Percentiles rank a stretch among this genome's conserved stretches.
These are phyloP conservation scores for Ustilago tritici DNA, from an alignment of 1,284 basidiomycete species.

Conservation along the genomic window DNA sequence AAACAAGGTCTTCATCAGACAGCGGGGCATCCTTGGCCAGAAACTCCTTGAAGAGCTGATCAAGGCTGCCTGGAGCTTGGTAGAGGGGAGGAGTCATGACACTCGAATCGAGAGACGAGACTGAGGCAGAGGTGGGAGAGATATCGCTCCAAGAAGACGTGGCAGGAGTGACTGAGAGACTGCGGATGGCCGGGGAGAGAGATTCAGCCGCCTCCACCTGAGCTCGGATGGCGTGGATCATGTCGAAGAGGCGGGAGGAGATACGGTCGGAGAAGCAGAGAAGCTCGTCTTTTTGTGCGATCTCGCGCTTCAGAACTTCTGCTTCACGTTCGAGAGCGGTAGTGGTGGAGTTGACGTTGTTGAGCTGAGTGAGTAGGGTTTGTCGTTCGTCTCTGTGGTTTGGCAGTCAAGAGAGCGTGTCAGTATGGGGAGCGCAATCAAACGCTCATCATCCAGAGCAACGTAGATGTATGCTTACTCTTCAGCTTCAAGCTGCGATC, in stretches of 20 bases:
- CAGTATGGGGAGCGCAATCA: background rate
- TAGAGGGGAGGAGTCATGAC: background rate
- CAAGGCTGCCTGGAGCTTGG: background rate
- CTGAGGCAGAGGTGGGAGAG: background rate
- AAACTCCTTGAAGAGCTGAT: constrained; percentile 17
- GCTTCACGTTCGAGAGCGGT: constrained; percentile 10
- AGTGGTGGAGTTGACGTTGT: constrained; percentile 5
- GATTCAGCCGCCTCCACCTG: constrained; percentile 34
- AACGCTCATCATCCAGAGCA: background rate
- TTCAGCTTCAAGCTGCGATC: constrained; percentile 11
- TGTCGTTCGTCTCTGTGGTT: constrained; percentile 13
- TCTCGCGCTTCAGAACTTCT: constrained; percentile 11
- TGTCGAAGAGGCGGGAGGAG: constrained; percentile 25
- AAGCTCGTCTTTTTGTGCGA: constrained; percentile 32
- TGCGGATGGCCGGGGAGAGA: constrained; percentile 37
- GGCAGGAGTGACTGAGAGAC: constrained; percentile 8
- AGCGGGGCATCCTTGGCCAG: constrained; percentile 17
- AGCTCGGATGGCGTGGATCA: constrained; percentile 22
- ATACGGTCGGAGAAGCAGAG: constrained; percentile 38
- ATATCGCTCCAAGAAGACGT: constrained; percentile 1
- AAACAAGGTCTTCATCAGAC: background rate
- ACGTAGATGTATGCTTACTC: constrained; percentile 6
- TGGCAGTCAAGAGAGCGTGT: background rate
- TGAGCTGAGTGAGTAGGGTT: constrained; percentile 9
- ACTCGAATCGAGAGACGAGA: background rate